Base-by-base conservation (phyloP, 305 asterid genomes). In the Ilex paraguariensis region DNA sequence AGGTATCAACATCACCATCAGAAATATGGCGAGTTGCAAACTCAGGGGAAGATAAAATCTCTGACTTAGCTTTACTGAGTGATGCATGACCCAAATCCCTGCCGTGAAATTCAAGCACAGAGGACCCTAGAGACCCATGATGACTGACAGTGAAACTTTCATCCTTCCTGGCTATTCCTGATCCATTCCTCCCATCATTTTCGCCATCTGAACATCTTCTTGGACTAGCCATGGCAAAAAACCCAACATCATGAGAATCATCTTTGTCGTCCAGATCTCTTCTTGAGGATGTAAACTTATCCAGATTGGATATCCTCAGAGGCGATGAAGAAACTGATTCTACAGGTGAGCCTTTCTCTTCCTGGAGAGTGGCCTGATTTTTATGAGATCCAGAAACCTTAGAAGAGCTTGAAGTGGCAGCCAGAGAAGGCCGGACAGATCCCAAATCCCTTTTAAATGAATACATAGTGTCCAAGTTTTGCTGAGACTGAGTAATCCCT, bases 261-360 rank as follows among this genome's bases (percentile, higher is more conserved):
- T 75, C 80, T 72, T 75, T 74, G 50, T 68, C 81, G 16, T 60
- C 75, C 48, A 73, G 67, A 57, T 66, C 79, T 71, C 72, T 87
- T 71, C 74, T 73, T 39, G 76, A 55, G 45, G 81, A 78, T 56
- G 82, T 55, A 63, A 69, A 65, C 71, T 79, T 83, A 65, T 81
- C 92, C 33, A 62, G 59, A 63, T 62, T 75, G 21, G 78, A 54
- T 64, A 66, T 63, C 70, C 87, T 82, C 73, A 81, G 76, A 74
- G 98, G 99, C 72, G 99, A 94, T 51, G 98, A 94, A 62, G 98
- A 94, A 66, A 91, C 98, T 59, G 99, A 94, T 73, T 87, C 98
- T 40, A 88, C 95, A 0, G 98, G 97, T 44, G 97, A 94, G 66
- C 81, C 96, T 72, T 87, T 91, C 72, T 70, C 77, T 75, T 82